These are phyloP conservation scores for Vanrija humicola DNA, from an alignment of 1,284 basidiomycete genomes.

Conservation along the genomic window DNA sequence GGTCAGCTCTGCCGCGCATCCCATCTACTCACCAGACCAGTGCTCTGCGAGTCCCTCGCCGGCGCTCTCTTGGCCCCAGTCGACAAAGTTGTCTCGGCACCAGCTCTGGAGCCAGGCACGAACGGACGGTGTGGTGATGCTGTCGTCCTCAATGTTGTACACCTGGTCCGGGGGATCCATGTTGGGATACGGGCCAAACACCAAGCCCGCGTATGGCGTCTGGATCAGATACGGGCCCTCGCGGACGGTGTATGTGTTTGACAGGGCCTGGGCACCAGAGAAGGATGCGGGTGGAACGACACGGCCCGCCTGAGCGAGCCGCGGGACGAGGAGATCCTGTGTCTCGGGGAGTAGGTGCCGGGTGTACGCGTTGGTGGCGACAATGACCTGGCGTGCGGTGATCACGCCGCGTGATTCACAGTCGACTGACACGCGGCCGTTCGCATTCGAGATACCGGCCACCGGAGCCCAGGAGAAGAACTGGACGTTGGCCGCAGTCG, in stretches of 20 bases:
- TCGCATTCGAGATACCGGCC: not conserved
- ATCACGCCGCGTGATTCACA: conserved; percentile 22
- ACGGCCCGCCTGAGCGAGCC: conserved; percentile 21
- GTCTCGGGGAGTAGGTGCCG: conserved; percentile 25
- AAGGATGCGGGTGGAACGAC: conserved; percentile 21
- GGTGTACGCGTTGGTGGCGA: conserved; percentile 41
- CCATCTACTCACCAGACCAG: conserved; percentile 19
- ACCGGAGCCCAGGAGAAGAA: conserved; percentile 16
- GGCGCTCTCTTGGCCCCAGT: conserved; percentile 23
- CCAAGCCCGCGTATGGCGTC: conserved; percentile 24
- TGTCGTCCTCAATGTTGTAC: conserved; percentile 13
- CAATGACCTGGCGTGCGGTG: conserved; percentile 24
- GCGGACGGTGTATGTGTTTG: conserved; percentile 22
- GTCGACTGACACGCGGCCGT: conserved; percentile 18
- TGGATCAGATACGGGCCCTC: conserved; percentile 28
- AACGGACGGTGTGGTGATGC: not conserved
- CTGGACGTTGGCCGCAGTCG: not conserved
- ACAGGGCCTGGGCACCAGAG: conserved; percentile 14
- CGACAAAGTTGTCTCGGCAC: conserved; percentile 17
- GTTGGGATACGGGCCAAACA: conserved; percentile 18
- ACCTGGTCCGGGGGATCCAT: not conserved
- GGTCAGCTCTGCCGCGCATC: too few relatives aligned
- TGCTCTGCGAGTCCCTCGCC: conserved; percentile 24
- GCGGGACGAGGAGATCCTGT: conserved; percentile 24
- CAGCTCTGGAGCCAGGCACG: conserved; percentile 5